Conservation (phyloP, 352 stramenopile genomes). For the Phytophthora chlamydospora region DNA sequence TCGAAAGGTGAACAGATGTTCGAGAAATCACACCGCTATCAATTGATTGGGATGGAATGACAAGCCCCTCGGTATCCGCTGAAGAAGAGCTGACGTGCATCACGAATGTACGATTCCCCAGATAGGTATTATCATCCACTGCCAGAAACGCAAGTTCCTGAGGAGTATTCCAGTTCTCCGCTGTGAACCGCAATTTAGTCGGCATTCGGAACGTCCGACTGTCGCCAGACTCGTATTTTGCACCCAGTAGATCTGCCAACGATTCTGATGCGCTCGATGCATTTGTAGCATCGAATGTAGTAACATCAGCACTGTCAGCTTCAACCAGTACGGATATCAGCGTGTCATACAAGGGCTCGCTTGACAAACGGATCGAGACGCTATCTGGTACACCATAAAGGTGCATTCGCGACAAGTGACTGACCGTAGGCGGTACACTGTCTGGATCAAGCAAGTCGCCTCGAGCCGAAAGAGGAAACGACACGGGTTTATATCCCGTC, state of each 20-base stretch:
- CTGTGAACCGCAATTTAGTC: constrained; percentile 57
- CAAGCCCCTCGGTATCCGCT: constrained; percentile 25
- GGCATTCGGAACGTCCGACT: constrained; percentile 39
- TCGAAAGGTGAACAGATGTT: constrained; percentile 23
- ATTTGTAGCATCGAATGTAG: constrained; percentile 52
- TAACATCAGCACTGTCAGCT: constrained; percentile 30
- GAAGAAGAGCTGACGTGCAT: constrained; percentile 40
- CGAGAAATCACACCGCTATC: constrained; percentile 23
- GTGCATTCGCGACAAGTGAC: constrained; percentile 67
- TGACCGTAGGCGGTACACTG: constrained; percentile 40
- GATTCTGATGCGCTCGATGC: constrained; percentile 13
- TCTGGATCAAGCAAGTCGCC: constrained; percentile 46
- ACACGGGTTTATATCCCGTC: constrained; percentile 41
- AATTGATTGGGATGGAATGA: constrained; percentile 47
- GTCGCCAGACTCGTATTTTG: constrained; percentile 51
- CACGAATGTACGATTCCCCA: constrained; percentile 52
- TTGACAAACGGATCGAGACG: constrained; percentile 54
- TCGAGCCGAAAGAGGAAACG: constrained; percentile 54
- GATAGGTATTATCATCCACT: constrained; percentile 69
- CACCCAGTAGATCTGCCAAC: constrained; percentile 34
- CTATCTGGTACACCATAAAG: constrained; percentile 34
- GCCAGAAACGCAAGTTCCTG: constrained; percentile 62
- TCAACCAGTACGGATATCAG: constrained; percentile 45
- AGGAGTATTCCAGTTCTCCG: constrained; percentile 57
- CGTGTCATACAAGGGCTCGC: constrained; percentile 59